Evolutionary conservation across 495 filamentous ascomycete species (phyloP), one percentile per base, ranked within the genome.

Genomic region (Aspergillus saccharolyticus): DNA sequence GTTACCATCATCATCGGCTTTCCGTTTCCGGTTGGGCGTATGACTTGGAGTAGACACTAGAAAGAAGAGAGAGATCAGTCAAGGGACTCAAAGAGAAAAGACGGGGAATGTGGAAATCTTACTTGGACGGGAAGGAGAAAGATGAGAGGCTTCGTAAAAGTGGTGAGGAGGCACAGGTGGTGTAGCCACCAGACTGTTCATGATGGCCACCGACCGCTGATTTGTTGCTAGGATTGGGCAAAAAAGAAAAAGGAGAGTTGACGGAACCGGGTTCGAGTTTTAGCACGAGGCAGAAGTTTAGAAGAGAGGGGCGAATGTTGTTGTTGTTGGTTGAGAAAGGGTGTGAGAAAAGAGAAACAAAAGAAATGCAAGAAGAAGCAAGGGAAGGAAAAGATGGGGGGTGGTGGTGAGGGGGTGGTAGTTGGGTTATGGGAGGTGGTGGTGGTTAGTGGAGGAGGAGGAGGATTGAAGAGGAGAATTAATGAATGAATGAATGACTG

Each of bases 1-100:
- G 60, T 74, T 74, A 63, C 74, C 71, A 63, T 94, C 89, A 56
- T 95, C 91, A 59, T 89, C 89, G 57, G 88, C 90, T 77, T 96
- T 96, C 74, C 91, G 86, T 79, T 96, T 97, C 63, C 89, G 83
- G 67, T 63, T 81, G 66, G 72, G 72, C 66, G 74, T 71, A 65
- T 80, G 72, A 59, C 72, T 65, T 73, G 80, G 62, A 73, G 78
- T 72, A 60, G 82, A 82, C 76, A 81, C 84, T 85, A 57, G 45
- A 52, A 43, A 50, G 10, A 54, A 62, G 72, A 51, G 77, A 66
- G 55, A 44, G 14, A 19, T 28, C 18, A 48, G 44, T 25, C 16
- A 18, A 53, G 12, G 42, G n/a, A n/a, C n/a, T n/a, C n/a, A n/a
- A n/a, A n/a, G n/a, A n/a, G n/a, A n/a, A n/a, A n/a, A n/a, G 33